Evolutionary conservation across 371 early-diverging fungal genomes (phyloP), one percentile per base, ranked within the genome.

Genomic region (Mucor irregularis): DNA sequence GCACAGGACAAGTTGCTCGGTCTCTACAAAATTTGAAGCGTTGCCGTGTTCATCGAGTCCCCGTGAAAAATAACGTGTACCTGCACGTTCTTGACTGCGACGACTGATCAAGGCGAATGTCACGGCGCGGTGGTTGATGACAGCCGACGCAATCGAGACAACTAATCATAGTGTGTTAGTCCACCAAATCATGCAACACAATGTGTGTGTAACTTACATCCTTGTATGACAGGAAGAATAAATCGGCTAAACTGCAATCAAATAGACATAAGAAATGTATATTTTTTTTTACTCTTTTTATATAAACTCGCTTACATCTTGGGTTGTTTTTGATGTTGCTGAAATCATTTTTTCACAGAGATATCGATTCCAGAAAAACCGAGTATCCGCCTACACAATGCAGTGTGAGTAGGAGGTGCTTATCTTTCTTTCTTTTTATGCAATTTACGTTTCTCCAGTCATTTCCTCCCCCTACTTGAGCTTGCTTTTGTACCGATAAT

Each of bases 21-120:
- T 99, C 68, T 99, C 99, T 5, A 97, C 99, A 77, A 87, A 96
- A 71, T 99, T 99, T 28, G 98, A 89, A 7, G 91, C 95, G 61
- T 95, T 81, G 22, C 99, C 99, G 14, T 85, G 53, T 31, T 82
- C 82, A 74, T 99, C 95, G 5, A 95, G 75, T 10, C 99, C 99
- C 34, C 99, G 86, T 10, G 90, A 85, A 68, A 95, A 92, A 69
- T 92, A 99, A 31, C 99, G 90, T 3, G 97, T 88, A 17, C 78
- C 78, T 44, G 84, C 85, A 47, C 94, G 85, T 49, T 85, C 86
- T 37, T 85, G 81, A 34, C 86, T 87, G 19, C 95, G 83, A 13
- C 96, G 82, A 22, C 93, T 87, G 14, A 96, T 78, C 7, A 97
- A 67, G 5, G 79, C 86, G 69, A 92, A 94, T 33, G 81, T 83